These are phyloP conservation scores for Golubevia sp. DNA, from an alignment of 1,284 basidiomycete genomes.

Conservation along the genomic window DNA sequence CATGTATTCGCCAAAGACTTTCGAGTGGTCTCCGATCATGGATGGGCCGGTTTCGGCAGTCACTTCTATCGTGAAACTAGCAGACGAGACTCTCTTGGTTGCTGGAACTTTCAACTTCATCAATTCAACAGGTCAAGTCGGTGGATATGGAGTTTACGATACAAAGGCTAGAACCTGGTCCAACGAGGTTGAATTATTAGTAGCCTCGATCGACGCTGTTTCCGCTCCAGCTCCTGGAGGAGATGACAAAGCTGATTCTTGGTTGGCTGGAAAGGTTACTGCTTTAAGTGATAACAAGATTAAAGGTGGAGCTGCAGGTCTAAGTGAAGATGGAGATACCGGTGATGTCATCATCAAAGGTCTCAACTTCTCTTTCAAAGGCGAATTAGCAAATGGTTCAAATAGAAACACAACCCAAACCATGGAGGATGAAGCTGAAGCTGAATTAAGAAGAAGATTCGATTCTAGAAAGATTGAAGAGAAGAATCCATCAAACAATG, in stretches of 20 bases:
- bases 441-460: background rate
- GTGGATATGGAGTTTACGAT: slow-evolving; percentile 45
- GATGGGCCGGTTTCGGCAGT: slow-evolving; percentile 38
- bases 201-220: slow-evolving; percentile 33
- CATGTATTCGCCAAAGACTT: slow-evolving; percentile 29
- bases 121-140: slow-evolving; percentile 28
- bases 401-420: background rate
- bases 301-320: slow-evolving; percentile 31
- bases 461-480: background rate
- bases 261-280: slow-evolving; percentile 41
- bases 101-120: slow-evolving; percentile 32
- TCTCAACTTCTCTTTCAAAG: slow-evolving; percentile 40
- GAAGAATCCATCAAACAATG: background rate
- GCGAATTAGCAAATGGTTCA: background rate
- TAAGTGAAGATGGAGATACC: slow-evolving; percentile 18
- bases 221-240: slow-evolving; percentile 13
- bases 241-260: slow-evolving; percentile 9
- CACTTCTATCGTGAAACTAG: slow-evolving; percentile 19
- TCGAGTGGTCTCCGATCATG: slow-evolving; percentile 27
- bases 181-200: slow-evolving; percentile 25
- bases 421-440: background rate
- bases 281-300: slow-evolving; percentile 33
- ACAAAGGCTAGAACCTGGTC: slow-evolving; percentile 33
- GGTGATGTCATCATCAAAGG: slow-evolving; percentile 23
- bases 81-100: slow-evolving; percentile 23